Percentiles rank a stretch among this genome's conserved stretches.
These are phyloP conservation scores for Harrya chromipes DNA, from an alignment of 768 basidiomycete genomes.

Conservation along the genomic window DNA sequence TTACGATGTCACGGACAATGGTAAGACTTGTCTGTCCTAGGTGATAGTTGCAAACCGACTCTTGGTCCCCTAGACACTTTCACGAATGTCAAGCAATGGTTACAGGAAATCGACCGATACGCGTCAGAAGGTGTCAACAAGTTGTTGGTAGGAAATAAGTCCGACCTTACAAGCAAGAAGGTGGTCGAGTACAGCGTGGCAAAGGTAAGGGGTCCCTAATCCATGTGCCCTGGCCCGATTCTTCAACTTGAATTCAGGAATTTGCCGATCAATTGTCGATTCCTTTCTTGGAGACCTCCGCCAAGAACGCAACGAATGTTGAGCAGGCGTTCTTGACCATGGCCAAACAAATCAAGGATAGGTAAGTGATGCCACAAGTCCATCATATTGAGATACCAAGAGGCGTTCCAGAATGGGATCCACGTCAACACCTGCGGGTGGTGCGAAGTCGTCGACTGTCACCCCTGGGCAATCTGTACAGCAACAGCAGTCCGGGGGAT, in stretches of 20 bases:
- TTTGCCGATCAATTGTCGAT: slow-evolving; percentile 93
- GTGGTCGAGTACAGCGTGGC: slow-evolving; percentile 87
- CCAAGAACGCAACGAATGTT: slow-evolving; percentile 97
- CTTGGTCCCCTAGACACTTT: slow-evolving; percentile 67
- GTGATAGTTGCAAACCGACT: slow-evolving; percentile 5
- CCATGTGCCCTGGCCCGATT: background rate
- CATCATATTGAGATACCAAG: background rate
- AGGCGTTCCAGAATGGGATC: slow-evolving; percentile 69
- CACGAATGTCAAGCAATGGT: slow-evolving; percentile 93
- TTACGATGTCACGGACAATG: slow-evolving; percentile 97
- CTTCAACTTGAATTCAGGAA: slow-evolving; percentile 51
- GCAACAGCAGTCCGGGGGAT: slow-evolving; percentile 67
- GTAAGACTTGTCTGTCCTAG: slow-evolving; percentile 34
- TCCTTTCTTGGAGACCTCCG: slow-evolving; percentile 98
- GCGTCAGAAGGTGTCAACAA: slow-evolving; percentile 99
- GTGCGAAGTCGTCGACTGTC: slow-evolving; percentile 79
- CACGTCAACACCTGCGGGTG: slow-evolving; percentile 67
- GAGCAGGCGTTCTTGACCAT: slow-evolving; percentile 99
- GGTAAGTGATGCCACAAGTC: slow-evolving; percentile 42
- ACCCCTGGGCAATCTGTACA: slow-evolving; percentile 83
- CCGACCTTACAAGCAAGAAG: slow-evolving; percentile 96
- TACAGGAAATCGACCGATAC: slow-evolving; percentile 91
- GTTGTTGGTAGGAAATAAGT: slow-evolving; percentile 97
- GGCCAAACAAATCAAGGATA: slow-evolving; percentile 94
- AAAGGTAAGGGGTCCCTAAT: slow-evolving; percentile 50